Conservation (phyloP, 208 protist genomes). For the Trypanosoma lewisi region DNA sequence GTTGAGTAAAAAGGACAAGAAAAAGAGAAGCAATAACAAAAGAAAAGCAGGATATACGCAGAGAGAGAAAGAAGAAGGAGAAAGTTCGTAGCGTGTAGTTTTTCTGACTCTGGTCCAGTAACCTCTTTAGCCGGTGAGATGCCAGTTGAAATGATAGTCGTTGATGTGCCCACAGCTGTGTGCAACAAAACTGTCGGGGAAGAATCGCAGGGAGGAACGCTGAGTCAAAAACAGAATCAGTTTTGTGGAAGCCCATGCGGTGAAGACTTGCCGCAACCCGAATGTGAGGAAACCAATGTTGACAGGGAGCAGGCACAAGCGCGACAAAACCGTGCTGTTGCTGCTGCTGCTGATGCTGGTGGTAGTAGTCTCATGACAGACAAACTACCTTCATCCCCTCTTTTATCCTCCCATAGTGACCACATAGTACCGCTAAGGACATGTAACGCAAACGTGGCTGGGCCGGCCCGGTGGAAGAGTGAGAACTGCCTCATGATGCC, state of each 20-base stretch:
- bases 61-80: too few relatives aligned
- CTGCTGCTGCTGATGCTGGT: too few relatives aligned
- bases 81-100: background rate
- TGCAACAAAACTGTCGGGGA: background rate
- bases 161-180: conserved; percentile 21
- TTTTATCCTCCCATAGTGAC: background rate
- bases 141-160: background rate
- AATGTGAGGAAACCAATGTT: background rate
- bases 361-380: too few relatives aligned
- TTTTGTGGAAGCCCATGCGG: background rate
- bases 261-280: background rate
- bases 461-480: background rate
- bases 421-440: background rate
- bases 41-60: too few relatives aligned
- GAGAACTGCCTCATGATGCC: conserved; percentile 5
- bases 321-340: background rate
- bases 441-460: background rate
- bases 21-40: too few relatives aligned
- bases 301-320: background rate
- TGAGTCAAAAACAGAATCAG: background rate
- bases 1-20: too few relatives aligned
- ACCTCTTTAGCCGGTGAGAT: background rate
- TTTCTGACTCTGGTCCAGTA: background rate
- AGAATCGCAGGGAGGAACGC: background rate
- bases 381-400: background rate